Base-by-base conservation (phyloP, 768 basidiomycete species). In the Pisolithus sp. region DNA sequence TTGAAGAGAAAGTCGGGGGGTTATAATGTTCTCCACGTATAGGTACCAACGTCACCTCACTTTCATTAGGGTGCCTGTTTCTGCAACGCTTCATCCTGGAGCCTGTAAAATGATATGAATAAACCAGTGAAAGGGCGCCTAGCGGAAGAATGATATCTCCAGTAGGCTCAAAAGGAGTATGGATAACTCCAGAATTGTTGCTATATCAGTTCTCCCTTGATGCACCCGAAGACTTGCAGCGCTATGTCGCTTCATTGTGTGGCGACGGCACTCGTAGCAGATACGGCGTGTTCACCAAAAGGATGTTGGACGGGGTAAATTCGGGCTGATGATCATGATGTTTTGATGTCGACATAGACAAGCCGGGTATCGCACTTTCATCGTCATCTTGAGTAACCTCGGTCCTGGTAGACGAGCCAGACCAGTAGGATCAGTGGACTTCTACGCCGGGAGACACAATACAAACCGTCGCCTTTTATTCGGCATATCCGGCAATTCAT, bases 381-480 rank as follows among this genome's bases (percentile, higher is more conserved):
- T 73, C 57, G 43, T 75, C 75, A 56, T 73, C 63, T 23, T 67
- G 62, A 30, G 59, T 21, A 50, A 60, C 59, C 43, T 67, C 60
- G 53, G 79, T 82, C 65, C 79, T 82, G 63, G 55, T 60, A 41
- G 34, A 62, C 60, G 62, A 62, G 56, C 58, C 55, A 61, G 56
- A 54, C 57, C 60, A 61, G 67, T 57, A 63, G 61, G 53, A 55
- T 64, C 59, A 69, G 62, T 54, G 56, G 59, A 53, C 61, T 46
- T 48, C 37, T 50, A 28, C n/a, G 3, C 26, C 13, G 24, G 31
- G 52, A 31, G 31, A 50, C 57, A 61, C 64, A 61, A 59, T 60
- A 82, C 82, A 71, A 73, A 88, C 86, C 85, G 83, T 80, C 80
- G 79, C 66, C 84, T 85, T 76, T 89, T 89, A 62, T 84, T 83